A percentile compares a stretch with the other conserved stretches of the same genome.
These are phyloP conservation scores for Axilococcus clingmanii DNA, from an alignment of 139 green algal genomes.

Conservation along the genomic window DNA sequence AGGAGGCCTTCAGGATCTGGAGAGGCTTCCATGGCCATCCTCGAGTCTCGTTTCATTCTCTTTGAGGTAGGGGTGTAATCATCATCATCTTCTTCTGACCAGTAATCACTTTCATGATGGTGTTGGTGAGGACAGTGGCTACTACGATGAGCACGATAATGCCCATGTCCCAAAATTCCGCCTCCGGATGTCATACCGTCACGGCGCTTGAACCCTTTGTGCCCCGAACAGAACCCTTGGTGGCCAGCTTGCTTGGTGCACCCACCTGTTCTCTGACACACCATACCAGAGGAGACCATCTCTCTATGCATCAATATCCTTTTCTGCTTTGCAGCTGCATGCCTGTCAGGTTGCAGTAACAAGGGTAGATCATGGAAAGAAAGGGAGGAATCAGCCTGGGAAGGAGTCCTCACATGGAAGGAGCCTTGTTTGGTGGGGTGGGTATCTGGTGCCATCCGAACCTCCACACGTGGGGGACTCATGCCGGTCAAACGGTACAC, in stretches of 20 bases:
- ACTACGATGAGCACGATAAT: not conserved
- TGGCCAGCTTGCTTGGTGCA: conserved; percentile 34
- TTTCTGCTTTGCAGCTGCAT: not conserved
- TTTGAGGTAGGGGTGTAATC: conserved; percentile 7
- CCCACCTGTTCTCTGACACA: conserved; percentile 25
- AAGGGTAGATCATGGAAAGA: conserved; percentile 16
- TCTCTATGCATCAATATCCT: not conserved
- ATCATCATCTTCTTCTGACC: conserved; percentile 8
- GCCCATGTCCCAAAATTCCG: not conserved
- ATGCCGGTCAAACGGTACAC: conserved; percentile 8
- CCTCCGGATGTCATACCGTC: conserved; percentile 3
- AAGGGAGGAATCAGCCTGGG: not conserved
- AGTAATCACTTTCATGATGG: not conserved
- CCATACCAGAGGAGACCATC: not conserved
- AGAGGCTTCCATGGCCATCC: not conserved
- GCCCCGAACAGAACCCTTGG: conserved; percentile 39
- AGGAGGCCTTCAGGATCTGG: not conserved
- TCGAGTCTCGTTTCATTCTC: not conserved
- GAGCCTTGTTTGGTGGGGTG: too few species aligned
- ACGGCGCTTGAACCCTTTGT: conserved; percentile 36
- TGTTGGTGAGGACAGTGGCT: not conserved
- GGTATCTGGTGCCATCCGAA: not conserved
- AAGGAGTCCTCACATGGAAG: not conserved
- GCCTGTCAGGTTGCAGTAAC: conserved; percentile 5
- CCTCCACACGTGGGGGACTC: conserved; percentile 13